A percentile compares a stretch with the other conserved stretches of the same genome.
These are phyloP conservation scores for Pythium pectinolyticum DNA, from an alignment of 352 stramenopile genomes.

Conservation along the genomic window DNA sequence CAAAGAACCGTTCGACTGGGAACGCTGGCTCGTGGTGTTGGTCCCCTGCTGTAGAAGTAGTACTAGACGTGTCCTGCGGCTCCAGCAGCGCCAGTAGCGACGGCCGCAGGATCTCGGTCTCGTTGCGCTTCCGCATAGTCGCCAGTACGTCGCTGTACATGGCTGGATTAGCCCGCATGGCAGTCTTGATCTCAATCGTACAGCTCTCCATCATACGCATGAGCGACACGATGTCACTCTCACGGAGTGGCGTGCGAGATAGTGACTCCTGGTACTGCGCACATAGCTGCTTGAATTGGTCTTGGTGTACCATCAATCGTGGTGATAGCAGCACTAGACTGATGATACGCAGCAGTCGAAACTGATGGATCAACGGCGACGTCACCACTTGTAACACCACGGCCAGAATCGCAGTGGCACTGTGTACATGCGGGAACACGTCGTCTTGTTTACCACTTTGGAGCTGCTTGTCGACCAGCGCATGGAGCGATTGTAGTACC, in stretches of 20 bases:
- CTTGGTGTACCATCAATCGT: background rate
- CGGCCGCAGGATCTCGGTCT: constrained; percentile 8
- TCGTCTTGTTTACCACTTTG: constrained; percentile 2
- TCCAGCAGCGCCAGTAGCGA: background rate
- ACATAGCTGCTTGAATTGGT: background rate
- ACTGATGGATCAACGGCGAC: constrained; percentile 16
- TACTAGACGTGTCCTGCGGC: background rate
- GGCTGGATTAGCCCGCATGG: background rate
- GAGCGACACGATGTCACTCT: background rate
- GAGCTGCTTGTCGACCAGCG: background rate
- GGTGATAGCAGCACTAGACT: constrained; percentile 7
- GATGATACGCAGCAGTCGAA: constrained; percentile 9
- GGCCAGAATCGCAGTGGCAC: background rate
- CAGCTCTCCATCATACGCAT: constrained; percentile 4
- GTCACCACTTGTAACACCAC: background rate
- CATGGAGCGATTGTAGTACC: background rate
- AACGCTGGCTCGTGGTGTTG: background rate
- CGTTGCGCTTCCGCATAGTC: constrained; percentile 2
- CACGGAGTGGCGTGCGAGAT: background rate
- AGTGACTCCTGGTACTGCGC: constrained; percentile 14
- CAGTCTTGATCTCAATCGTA: background rate
- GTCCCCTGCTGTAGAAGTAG: too few species aligned
- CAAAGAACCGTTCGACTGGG: background rate
- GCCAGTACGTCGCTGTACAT: background rate
- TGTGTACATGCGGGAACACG: constrained; percentile 8